Evolutionary conservation across 805 yeast species (phyloP).

Genomic region (Starmerella vitae): DNA sequence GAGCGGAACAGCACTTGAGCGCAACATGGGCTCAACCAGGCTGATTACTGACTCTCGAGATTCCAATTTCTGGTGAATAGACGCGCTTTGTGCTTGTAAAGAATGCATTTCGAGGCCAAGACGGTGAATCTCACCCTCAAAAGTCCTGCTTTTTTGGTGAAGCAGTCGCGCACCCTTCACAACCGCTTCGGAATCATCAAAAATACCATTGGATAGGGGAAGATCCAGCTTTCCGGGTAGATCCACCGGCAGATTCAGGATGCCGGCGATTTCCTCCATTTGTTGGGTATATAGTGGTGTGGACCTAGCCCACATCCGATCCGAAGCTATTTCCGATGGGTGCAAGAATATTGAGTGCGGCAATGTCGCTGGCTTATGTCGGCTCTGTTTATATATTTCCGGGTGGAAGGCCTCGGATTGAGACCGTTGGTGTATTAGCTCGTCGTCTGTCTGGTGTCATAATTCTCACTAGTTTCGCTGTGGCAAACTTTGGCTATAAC

Average conservation of each 20-base stretch:
- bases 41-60: slow-evolving; percentile 37
- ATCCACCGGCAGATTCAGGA: neutral
- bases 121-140: slow-evolving; percentile 44
- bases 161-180: slow-evolving; percentile 3
- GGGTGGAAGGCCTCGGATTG: slow-evolving; percentile 11
- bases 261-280: neutral
- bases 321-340: neutral
- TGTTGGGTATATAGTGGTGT: neutral
- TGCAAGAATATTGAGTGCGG: slow-evolving; percentile 4
- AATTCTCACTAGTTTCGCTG: slow-evolving; percentile 2
- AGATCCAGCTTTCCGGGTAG: neutral
- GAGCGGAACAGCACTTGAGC: slow-evolving; percentile 66
- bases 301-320: neutral
- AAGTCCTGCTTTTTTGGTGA: slow-evolving; percentile 22
- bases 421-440: slow-evolving; percentile 6
- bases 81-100: slow-evolving; percentile 41
- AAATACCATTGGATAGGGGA: neutral
- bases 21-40: slow-evolving; percentile 57
- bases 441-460: slow-evolving; percentile 13
- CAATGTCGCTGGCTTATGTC: slow-evolving; percentile 11
- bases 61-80: slow-evolving; percentile 36
- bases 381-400: slow-evolving; percentile 19
- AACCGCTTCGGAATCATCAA: neutral
- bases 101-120: slow-evolving; percentile 49
- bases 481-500: slow-evolving; percentile 2